phyloP scores from a whole-genome alignment of 1,284 basidiomycete genomes.

The Leucoagaricus sp. region DNA sequence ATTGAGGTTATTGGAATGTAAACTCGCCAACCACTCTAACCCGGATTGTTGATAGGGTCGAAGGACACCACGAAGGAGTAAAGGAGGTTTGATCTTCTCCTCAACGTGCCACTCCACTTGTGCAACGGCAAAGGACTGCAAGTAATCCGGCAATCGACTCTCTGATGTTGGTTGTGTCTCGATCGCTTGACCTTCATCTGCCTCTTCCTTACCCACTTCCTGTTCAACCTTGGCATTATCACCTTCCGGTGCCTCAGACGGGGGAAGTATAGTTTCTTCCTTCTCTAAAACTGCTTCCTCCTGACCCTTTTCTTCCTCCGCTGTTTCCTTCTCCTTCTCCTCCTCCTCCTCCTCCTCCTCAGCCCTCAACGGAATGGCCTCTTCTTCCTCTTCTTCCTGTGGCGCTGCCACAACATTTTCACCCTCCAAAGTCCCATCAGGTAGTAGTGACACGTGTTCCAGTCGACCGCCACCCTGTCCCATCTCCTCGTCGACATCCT shows the following conservation, averaged over 20 bases:
- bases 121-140: constrained; percentile 67
- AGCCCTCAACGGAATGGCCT: not conserved
- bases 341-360: constrained; percentile 13
- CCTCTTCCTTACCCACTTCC: not conserved
- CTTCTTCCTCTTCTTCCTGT: not conserved
- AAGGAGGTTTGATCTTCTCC: constrained; percentile 68
- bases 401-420: not conserved
- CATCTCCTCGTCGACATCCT: not conserved
- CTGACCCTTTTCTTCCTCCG: constrained; percentile 7
- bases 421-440: too few species aligned
- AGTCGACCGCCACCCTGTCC: not conserved
- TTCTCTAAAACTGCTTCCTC: constrained; percentile 8
- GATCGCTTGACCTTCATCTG: constrained; percentile 3
- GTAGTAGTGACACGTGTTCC: too few species aligned
- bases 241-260: not conserved
- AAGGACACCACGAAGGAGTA: constrained; percentile 84
- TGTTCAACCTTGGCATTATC: not conserved
- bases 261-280: constrained; percentile 12
- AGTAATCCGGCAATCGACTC: constrained; percentile 53
- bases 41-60: constrained; percentile 95
- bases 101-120: constrained; percentile 65
- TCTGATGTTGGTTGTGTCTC: constrained; percentile 15
- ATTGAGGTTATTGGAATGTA: constrained; percentile 88
- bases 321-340: constrained; percentile 4
- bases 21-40: constrained; percentile 91